Evolutionary conservation across 2,329 filamentous ascomycete genomes (phyloP), one percentile per base, ranked within the genome.

Genomic region (Trichoderma sp.): DNA sequence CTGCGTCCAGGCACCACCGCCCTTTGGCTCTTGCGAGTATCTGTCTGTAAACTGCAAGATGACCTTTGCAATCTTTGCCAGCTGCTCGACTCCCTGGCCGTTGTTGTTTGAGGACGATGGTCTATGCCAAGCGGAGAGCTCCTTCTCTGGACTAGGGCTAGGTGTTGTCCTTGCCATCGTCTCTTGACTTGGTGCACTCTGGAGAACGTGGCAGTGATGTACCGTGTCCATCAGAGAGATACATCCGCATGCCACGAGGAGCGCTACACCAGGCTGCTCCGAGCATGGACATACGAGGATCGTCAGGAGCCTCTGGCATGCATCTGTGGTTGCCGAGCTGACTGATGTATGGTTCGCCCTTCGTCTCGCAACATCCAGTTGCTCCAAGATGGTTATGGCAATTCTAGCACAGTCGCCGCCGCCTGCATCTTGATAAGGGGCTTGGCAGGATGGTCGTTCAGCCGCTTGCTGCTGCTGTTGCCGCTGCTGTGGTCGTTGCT

Each of bases 31-130:
- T 43, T 56, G 61, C 3, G 43, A n/a, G 41, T 63, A 63, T 47
- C 61, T 57, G 39, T 63, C 50, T 45, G 50, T 45, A 21, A 63
- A 63, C 10, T 63, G 61, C 41, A 56, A 56, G n/a, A 63, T 45
- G 21, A 63, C 34, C 26, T 45, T 63, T 39, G 60, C 50, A 45
- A 63, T 55, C 60, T 56, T 63, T 52, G 60, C 39, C 1, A 63
- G 51, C 24, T 63, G 47, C n/a, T 55, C 60, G 3, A 63, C 21
- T 2, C 51, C 12, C 15, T 51, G 24, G 12, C 41, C 47, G n/a
- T 30, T 54, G n/a, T 24, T 48, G n/a, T 60, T 26, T 2, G 43
- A 60, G 39, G 56, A 60, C 21, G 56, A 60, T 2, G 24, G 26
- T 17, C 52, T 56, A 24, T 34, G 7, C 52, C 52, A 56, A 43